Evolutionary conservation across 768 basidiomycete species (phyloP), one percentile per base, ranked within the genome.

Genomic region (Lactarius sp.): DNA sequence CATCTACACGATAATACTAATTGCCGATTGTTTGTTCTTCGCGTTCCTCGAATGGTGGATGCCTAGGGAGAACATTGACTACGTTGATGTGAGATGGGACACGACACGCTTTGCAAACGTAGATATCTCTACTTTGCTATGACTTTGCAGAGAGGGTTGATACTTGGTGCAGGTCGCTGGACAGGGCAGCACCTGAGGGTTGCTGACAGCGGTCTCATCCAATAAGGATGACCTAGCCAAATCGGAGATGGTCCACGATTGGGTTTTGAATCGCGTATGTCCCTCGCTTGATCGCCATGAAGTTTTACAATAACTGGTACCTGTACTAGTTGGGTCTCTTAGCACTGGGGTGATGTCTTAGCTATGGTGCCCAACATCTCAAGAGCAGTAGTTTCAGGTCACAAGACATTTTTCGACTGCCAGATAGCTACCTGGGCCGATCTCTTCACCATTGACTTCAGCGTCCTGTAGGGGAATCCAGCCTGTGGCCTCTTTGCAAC

Each of bases 11-110:
- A 84, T 88, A 67, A 98, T 98, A 46, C 76, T 97, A 47, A 78
- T 94, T 34, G 91, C 98, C 1, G 88, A 94, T 69, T 93, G 92
- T 71, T 73, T 96, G 8, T 96, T 97, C 74, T 94, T 92, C 72
- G 70, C 85, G 68, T 77, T 92, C 54, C 78, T 99, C 4, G 93
- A 97, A 69, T 90, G 85, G 86, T 86, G 85, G 79, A 81, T 85
- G 71, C 96, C 96, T 0, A 77, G 87, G 52, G 83, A 87, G 22
- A 79, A 85, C 60, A 76, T 97, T 57, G 91, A 96, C 73, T 85
- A 83, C 67, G 94, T 92, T 0, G 75, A 79, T 33, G 77, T 77
- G 59, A 78, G 84, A 57, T 92, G 90, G 90, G 77, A 86, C 34
- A 70, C 72, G 2, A 64, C 71, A 1, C 62, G 65, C 8, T 78